Conservation (phyloP, 805 yeast species). For the Saccharomyces mikatae region DNA sequence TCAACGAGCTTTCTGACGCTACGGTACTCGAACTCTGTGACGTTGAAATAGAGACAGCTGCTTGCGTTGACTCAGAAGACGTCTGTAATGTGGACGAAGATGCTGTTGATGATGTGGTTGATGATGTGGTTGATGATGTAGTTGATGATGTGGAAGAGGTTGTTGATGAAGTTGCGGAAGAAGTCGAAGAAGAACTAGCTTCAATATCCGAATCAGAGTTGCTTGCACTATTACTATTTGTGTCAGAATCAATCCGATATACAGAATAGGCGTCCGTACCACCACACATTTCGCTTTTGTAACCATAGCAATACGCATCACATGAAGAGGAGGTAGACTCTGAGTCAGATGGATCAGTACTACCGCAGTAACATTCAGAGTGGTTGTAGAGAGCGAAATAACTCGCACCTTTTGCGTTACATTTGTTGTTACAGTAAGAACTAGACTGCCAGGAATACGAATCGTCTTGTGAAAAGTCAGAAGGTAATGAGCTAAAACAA, state of each 20-base stretch:
- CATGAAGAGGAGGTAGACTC: slow-evolving; percentile 16
- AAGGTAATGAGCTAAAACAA: slow-evolving; percentile 27
- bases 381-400: slow-evolving; percentile 27
- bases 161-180: slow-evolving; percentile 6
- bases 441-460: slow-evolving; percentile 25
- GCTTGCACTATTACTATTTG: slow-evolving; percentile 3
- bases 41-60: neutral
- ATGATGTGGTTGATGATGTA: slow-evolving; percentile 15
- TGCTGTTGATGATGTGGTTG: slow-evolving; percentile 1
- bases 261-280: slow-evolving; percentile 43
- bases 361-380: slow-evolving; percentile 29
- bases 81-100: slow-evolving; percentile 12
- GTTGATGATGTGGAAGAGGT: slow-evolving; percentile 19
- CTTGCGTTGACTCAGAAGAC: neutral
- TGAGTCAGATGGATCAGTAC: slow-evolving; percentile 13
- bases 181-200: slow-evolving; percentile 2
- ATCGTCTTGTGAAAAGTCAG: slow-evolving; percentile 18
- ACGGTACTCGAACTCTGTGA: neutral
- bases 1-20: slow-evolving; percentile 2
- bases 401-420: slow-evolving; percentile 14
- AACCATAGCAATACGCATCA: slow-evolving; percentile 46
- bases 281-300: slow-evolving; percentile 53
- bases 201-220: slow-evolving; percentile 9
- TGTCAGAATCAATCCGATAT: slow-evolving; percentile 29
- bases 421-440: slow-evolving; percentile 17